phyloP scores from a whole-genome alignment of 2,329 filamentous ascomycete species.

The Volutella citrinella region DNA sequence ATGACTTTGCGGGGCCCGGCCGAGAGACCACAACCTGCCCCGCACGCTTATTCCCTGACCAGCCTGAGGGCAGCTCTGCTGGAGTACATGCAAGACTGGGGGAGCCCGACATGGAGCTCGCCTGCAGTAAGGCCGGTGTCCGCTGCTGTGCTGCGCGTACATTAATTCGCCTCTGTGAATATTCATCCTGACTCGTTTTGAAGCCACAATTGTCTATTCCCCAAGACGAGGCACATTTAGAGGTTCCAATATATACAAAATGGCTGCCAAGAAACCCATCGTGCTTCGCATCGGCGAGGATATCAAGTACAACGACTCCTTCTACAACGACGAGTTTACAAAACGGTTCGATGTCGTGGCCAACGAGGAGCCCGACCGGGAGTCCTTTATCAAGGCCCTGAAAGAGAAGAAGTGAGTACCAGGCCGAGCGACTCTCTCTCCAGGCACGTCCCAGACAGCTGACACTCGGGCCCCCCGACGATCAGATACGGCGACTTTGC shows the following conservation, averaged over 20 bases:
- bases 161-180: no score
- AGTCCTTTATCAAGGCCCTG: conserved; percentile 38
- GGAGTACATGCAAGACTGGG: no score
- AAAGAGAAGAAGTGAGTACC: conserved; percentile 34
- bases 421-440: no score
- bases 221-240: conserved; percentile 1
- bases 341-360: conserved; percentile 39
- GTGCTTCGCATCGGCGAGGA: conserved; percentile 37
- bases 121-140: no score
- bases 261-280: conserved; percentile 14
- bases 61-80: no score
- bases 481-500: conserved; percentile 25
- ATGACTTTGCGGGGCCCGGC: no score
- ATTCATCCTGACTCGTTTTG: neutral
- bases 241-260: neutral
- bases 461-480: no score
- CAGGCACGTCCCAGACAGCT: neutral
- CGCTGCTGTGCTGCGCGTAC: no score
- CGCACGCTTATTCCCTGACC: no score
- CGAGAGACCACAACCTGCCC: no score
- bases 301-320: conserved; percentile 45
- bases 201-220: conserved; percentile 3
- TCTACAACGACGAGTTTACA: conserved; percentile 36
- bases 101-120: no score
- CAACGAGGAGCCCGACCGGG: conserved; percentile 33